These are phyloP conservation scores for Annulohypoxylon maeteangense DNA, from an alignment of 495 filamentous ascomycete genomes.

Conservation along the genomic window DNA sequence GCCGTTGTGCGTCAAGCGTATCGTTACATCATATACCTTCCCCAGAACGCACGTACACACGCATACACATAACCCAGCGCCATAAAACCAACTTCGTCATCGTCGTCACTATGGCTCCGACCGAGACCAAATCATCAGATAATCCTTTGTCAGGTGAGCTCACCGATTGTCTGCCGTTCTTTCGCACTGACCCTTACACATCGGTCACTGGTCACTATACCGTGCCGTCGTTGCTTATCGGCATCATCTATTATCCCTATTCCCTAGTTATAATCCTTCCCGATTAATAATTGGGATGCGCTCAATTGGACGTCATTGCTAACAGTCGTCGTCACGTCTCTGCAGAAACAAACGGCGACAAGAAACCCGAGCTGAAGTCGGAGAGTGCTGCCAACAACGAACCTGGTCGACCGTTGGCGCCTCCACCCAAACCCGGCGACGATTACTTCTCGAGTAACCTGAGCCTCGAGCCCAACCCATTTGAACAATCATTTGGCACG, in stretches of 20 bases:
- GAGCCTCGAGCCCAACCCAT: constrained; percentile 91
- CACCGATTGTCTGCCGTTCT: constrained; percentile 25
- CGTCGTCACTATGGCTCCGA: constrained; percentile 50
- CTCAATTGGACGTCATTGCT: constrained; percentile 43
- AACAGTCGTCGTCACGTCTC: constrained; percentile 29
- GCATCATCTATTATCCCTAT: constrained; percentile 13
- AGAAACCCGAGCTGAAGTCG: constrained; percentile 54
- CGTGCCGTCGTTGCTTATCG: constrained; percentile 19
- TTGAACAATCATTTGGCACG: constrained; percentile 89
- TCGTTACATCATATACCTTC: constrained; percentile 52
- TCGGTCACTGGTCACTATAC: constrained; percentile 13
- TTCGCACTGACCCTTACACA: constrained; percentile 26
- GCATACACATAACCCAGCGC: constrained; percentile 25
- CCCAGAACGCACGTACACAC: constrained; percentile 32
- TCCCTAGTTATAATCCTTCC: neutral
- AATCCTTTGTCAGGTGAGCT: constrained; percentile 49
- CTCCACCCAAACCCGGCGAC: constrained; percentile 78
- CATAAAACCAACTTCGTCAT: constrained; percentile 50
- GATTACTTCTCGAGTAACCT: constrained; percentile 79
- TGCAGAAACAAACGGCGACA: constrained; percentile 48
- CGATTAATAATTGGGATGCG: constrained; percentile 29
- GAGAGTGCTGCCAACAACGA: constrained; percentile 52
- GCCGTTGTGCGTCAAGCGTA: constrained; percentile 46
- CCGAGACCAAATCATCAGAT: constrained; percentile 48
- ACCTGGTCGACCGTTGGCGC: constrained; percentile 69